Evolutionary conservation across 345 rosid species (phyloP).

Genomic region (Nephelium lappaceum): DNA sequence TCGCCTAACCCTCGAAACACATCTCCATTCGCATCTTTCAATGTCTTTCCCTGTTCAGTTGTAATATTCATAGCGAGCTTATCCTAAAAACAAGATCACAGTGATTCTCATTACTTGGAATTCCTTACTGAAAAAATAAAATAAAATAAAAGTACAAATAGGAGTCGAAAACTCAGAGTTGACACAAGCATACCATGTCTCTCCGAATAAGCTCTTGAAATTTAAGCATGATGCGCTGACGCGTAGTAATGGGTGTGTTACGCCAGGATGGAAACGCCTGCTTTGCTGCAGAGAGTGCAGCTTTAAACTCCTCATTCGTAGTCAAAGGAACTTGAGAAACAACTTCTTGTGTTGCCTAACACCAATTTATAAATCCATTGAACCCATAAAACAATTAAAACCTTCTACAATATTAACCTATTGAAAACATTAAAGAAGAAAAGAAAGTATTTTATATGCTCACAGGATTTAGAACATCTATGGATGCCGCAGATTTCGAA

Average conservation of each 20-base stretch:
- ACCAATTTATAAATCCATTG: slow-evolving; percentile 15
- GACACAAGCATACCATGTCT: slow-evolving; percentile 56
- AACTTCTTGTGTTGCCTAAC: slow-evolving; percentile 93
- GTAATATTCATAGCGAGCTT: slow-evolving; percentile 91
- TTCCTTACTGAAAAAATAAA: slow-evolving; percentile 6
- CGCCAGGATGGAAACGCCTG: slow-evolving; percentile 86
- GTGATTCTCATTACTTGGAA: slow-evolving; percentile 1
- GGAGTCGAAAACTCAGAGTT: slow-evolving; percentile 7
- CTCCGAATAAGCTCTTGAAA: slow-evolving; percentile 92
- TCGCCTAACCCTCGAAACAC: slow-evolving; percentile 95
- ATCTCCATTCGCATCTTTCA: slow-evolving; percentile 98
- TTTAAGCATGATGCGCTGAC: slow-evolving; percentile 91
- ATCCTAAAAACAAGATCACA: slow-evolving; percentile 47
- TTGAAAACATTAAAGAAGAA: not conserved
- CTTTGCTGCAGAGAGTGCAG: slow-evolving; percentile 90
- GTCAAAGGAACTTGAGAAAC: slow-evolving; percentile 87
- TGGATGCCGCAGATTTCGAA: slow-evolving; percentile 57
- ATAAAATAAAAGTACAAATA: not conserved
- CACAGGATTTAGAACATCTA: slow-evolving; percentile 92
- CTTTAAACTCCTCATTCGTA: slow-evolving; percentile 85
- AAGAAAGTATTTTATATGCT: slow-evolving; percentile 27
- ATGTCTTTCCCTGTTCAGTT: slow-evolving; percentile 92
- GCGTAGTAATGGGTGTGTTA: slow-evolving; percentile 79
- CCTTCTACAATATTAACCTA: not conserved
- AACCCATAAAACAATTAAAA: not conserved